Evolutionary conservation across 495 filamentous ascomycete genomes (phyloP).

Genomic region (Hypoxylon fragiforme): DNA sequence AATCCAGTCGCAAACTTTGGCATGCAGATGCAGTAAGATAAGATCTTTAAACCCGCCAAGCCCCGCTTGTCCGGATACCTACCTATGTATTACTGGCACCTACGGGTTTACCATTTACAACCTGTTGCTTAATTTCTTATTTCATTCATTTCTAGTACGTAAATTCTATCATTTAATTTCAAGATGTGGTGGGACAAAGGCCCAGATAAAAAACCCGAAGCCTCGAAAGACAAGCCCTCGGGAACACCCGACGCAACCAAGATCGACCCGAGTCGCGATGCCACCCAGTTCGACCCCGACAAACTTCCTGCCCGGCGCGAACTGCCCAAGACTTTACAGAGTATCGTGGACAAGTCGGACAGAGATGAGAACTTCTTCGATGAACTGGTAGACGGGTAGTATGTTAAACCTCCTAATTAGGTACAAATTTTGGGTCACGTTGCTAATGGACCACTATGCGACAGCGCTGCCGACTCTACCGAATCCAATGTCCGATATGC

Average conservation of each 20-base stretch:
- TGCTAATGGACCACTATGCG: conserved; percentile 16
- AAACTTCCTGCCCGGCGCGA: conserved; percentile 61
- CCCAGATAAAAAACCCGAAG: conserved; percentile 46
- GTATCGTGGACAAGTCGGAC: conserved; percentile 65
- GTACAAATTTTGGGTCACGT: background rate
- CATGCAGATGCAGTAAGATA: background rate
- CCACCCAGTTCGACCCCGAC: conserved; percentile 42
- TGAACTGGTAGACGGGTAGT: conserved; percentile 78
- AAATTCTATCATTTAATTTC: no score
- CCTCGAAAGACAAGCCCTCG: conserved; percentile 35
- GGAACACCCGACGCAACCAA: conserved; percentile 34
- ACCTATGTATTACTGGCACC: background rate
- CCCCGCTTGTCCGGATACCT: background rate
- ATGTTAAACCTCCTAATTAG: conserved; percentile 46
- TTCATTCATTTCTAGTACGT: no score
- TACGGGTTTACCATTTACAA: no score
- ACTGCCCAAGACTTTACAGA: conserved; percentile 71
- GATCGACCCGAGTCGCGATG: conserved; percentile 40
- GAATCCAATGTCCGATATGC: conserved; percentile 87
- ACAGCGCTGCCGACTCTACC: conserved; percentile 77
- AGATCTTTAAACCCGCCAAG: background rate
- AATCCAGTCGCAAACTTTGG: conserved; percentile 16
- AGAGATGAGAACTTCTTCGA: conserved; percentile 79
- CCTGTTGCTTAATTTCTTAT: no score
- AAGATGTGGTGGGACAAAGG: conserved; percentile 47